Base-by-base conservation (phyloP, 176 grass and related monocot species). In the Cymbopogon citratus region DNA sequence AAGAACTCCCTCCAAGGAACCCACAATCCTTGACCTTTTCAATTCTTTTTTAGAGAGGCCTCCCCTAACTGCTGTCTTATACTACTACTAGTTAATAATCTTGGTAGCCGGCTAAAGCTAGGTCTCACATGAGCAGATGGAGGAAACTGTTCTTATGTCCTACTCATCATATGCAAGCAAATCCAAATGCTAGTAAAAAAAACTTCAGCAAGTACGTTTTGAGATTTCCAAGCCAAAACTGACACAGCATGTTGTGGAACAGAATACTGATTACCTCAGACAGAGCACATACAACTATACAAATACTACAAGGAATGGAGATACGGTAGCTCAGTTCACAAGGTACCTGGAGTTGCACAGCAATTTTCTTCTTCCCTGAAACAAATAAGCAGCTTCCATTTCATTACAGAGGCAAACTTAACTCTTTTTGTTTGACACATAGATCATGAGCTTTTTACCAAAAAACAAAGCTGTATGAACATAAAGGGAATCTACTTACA, bases 91-190 rank as follows among this genome's bases (percentile, higher is more conserved):
- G 68, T 74, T 66, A 13, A 54, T 72, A 60, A 79, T 60, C 34
- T 36, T 73, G 46, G 48, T 62, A 40, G 76, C 76, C 38, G 74
- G 69, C 57, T 68, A 48, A 68, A 80, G 69, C 56, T 79, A 46
- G 74, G 54, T 65, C 68, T 83, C 21, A 66, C 80, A 83, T 79
- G 80, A 83, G 35, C 43, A 54, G 29, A 87, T 40, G 12, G 48
- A 39, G 40, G 31, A 73, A 24, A 10, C n/a, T 11, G 9, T 51
- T 65, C 71, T 75, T 66, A 28, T 27, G 79, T 73, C 75, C 33
- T 40, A 79, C 75, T 72, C 66, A 70, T 63, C 66, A 70, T 79
- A 54, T 39, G 62, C 11, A 57, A 24, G 24, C 54, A 57, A 79
- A 12, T 19, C 26, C 39, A 56, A 56, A n/a, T 56, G 52, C 52